Percentiles rank a stretch among this genome's conserved stretches.
Conservation (phyloP, 2,329 filamentous ascomycete genomes). For the Trichoderma sp. region DNA sequence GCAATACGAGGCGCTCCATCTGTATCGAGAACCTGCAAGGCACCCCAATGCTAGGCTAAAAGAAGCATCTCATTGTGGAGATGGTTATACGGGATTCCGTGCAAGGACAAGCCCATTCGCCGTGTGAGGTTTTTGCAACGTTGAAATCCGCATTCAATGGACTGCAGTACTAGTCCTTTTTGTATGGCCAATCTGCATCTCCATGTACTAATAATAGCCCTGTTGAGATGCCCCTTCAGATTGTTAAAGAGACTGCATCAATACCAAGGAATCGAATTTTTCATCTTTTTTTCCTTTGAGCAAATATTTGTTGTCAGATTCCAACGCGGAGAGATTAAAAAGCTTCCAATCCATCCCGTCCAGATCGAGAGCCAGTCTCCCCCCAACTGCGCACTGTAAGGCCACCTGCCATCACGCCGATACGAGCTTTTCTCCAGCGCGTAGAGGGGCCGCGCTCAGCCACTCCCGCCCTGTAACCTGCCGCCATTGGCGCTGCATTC, state of each 20-base stretch:
- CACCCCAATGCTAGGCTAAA: neutral
- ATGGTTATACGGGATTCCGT: neutral
- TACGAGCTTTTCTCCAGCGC: constrained; percentile 9
- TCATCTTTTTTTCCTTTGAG: neutral
- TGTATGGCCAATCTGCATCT: neutral
- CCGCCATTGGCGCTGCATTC: constrained; percentile 7
- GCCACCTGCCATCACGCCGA: neutral
- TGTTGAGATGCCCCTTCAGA: neutral
- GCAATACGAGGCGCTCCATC: neutral
- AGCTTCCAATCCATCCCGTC: neutral
- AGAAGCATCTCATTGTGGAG: constrained; percentile 8
- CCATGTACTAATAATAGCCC: neutral
- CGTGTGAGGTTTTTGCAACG: neutral
- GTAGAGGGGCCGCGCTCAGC: neutral
- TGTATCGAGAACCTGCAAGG: neutral
- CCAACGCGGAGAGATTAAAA: neutral
- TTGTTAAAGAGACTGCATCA: neutral
- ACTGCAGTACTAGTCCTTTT: neutral
- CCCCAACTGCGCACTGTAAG: neutral
- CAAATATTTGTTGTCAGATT: neutral
- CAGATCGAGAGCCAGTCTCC: neutral
- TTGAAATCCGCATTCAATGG: neutral
- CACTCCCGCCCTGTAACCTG: constrained; percentile 11
- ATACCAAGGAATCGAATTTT: neutral
- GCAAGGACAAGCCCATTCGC: neutral